phyloP scores from a whole-genome alignment of 176 grass and related monocot genomes.

The Oryza coarctata region DNA sequence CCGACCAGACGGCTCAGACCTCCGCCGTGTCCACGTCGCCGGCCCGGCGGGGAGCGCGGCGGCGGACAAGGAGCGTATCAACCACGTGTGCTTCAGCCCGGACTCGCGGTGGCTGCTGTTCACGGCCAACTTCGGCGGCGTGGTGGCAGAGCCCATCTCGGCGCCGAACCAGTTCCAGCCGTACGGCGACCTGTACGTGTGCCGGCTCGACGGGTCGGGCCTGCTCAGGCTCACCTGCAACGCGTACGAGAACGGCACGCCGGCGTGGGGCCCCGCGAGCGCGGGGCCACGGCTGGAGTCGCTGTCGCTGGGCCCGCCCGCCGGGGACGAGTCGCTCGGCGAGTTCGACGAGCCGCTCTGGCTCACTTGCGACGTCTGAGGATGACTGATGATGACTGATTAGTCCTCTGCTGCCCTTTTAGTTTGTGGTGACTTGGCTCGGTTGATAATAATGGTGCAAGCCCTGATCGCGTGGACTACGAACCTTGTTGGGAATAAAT shows the following conservation, averaged over 20 bases:
- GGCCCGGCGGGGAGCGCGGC: slow-evolving; percentile 47
- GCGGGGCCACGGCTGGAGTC: slow-evolving; percentile 8
- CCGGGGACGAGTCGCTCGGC: slow-evolving; percentile 50
- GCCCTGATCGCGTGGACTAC: neutral
- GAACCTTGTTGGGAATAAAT: neutral
- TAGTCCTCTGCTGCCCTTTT: neutral
- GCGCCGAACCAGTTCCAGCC: slow-evolving; percentile 85
- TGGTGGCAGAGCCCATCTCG: slow-evolving; percentile 60
- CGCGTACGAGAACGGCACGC: slow-evolving; percentile 87
- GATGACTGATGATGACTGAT: neutral
- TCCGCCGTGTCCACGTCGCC: slow-evolving; percentile 63
- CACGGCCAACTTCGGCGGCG: slow-evolving; percentile 66
- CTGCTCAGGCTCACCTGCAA: slow-evolving; percentile 71
- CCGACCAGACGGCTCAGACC: slow-evolving; percentile 55
- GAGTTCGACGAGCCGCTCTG: slow-evolving; percentile 74
- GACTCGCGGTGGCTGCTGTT: slow-evolving; percentile 79
- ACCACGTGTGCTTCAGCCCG: slow-evolving; percentile 94
- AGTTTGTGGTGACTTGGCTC: neutral
- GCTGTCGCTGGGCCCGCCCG: slow-evolving; percentile 19
- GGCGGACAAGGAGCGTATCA: slow-evolving; percentile 72
- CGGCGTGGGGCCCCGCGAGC: slow-evolving; percentile 41
- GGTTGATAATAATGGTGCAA: neutral
- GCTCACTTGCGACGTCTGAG: slow-evolving; percentile 55
- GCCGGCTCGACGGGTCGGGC: slow-evolving; percentile 61
- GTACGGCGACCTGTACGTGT: slow-evolving; percentile 79